phyloP scores from a whole-genome alignment of 78 protist species.

The Pigoraptor vietnamica region DNA sequence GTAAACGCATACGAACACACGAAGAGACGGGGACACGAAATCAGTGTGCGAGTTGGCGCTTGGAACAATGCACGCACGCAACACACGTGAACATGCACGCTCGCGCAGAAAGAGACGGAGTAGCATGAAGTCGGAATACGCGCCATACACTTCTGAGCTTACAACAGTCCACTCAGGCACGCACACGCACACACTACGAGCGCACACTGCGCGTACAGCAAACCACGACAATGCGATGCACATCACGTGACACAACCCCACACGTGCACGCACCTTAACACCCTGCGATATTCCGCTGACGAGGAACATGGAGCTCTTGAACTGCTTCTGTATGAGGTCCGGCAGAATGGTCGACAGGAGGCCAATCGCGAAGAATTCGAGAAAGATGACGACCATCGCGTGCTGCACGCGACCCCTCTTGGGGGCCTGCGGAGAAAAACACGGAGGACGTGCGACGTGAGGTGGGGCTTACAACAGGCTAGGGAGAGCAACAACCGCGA shows the following conservation, averaged over 20 bases:
- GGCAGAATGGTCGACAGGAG: constrained; percentile 5
- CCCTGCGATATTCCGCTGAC: not conserved
- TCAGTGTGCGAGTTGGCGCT: too few species aligned
- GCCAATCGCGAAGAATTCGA: not conserved
- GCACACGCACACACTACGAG: too few species aligned
- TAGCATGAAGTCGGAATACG: too few species aligned
- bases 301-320: not conserved
- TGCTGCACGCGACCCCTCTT: not conserved
- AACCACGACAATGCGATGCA: not conserved
- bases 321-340: not conserved
- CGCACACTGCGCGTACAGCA: not conserved
- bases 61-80: too few species aligned
- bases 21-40: too few species aligned
- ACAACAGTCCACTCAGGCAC: too few species aligned
- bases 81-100: too few species aligned
- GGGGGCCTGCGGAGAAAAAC: not conserved
- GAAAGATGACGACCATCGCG: not conserved
- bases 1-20: not conserved
- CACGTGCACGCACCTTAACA: not conserved
- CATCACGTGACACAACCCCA: not conserved
- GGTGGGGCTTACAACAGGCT: too few species aligned
- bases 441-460: too few species aligned
- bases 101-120: too few species aligned
- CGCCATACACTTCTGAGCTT: too few species aligned
- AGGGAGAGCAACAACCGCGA: too few species aligned